phyloP scores from a whole-genome alignment of 73 alveolate species.

The Urostyla sp. region DNA sequence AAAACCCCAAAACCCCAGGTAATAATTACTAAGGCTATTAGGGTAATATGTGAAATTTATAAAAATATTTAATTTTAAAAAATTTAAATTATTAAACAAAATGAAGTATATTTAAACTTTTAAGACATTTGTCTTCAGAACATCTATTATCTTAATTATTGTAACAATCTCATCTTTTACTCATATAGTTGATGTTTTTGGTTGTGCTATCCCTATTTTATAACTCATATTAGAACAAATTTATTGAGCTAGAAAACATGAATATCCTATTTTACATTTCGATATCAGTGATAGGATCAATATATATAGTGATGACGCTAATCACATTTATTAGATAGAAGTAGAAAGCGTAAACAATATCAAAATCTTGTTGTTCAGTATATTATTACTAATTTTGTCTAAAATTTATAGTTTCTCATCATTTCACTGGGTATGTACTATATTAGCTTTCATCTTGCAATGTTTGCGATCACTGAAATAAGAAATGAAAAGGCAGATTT shows the following conservation, averaged over 20 bases:
- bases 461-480: background rate
- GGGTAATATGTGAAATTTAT: too few relatives aligned
- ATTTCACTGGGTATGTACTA: conserved; percentile 2
- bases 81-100: background rate
- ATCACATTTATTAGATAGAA: conserved; percentile 31
- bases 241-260: conserved; percentile 1
- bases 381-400: background rate
- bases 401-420: conserved; percentile 1
- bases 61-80: background rate
- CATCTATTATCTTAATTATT: conserved; percentile 12
- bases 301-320: background rate
- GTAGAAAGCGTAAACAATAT: background rate
- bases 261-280: conserved; percentile 31
- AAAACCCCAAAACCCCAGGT: conserved; percentile 29
- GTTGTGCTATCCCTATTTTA: background rate
- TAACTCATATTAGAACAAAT: background rate
- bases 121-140: conserved; percentile 34
- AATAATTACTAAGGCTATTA: too few relatives aligned
- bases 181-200: background rate
- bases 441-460: background rate
- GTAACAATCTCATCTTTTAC: background rate
- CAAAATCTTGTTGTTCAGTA: conserved; percentile 27
- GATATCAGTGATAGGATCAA: background rate
- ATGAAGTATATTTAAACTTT: conserved; percentile 27
- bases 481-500: background rate